Base-by-base conservation (phyloP, 495 filamentous ascomycete species). In the Hypoxylon fuscum region DNA sequence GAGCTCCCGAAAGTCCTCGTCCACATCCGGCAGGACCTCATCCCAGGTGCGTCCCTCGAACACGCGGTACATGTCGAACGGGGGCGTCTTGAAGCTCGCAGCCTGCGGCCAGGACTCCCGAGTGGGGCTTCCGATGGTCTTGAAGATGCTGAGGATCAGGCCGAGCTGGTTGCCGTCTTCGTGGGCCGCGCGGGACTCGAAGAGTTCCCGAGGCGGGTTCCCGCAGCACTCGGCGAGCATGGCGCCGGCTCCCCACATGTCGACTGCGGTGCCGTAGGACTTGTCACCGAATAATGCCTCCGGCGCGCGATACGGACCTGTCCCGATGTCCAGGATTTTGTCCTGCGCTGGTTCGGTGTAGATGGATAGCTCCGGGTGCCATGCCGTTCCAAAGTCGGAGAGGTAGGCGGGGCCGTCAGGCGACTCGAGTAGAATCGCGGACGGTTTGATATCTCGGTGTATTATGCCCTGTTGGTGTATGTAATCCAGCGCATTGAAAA, bases 311-410 rank as follows among this genome's bases (percentile, higher is more conserved):
- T 99, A 99, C 47, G 86, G 87, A 0, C 93, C 92, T 0, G 95
- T 98, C 5, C 95, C 95, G 8, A 99, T 88, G 72, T 99, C 95
- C 11, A 92, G 88, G 59, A 96, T 89, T 74, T 97, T 98, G 46
- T 81, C 60, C 46, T 83, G 72, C 7, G 78, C 60, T 7, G 87
- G 83, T 70, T 98, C 93, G 12, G 84, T 81, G 1, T 74, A 68
- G 2, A 78, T 52, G 25, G 87, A 88, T 8, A 77, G 45, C 1
- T 76, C 70, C 7, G 88, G 84, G 56, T 87, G 85, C 90, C 90
- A 97, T 6, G 94, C 85, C 32, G 94, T 94, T 17, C 95, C 95
- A 76, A 98, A 98, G 74, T 98, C 95, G 12, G 89, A 85, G 15
- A 98, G 78, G 45, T 86, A 88, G 3, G 90, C 90, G 1, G 89